A percentile compares a stretch with the other conserved stretches of the same genome.
Evolutionary conservation across 108 stramenopile species (phyloP).

Genomic region (Nitzschia inconspicua): DNA sequence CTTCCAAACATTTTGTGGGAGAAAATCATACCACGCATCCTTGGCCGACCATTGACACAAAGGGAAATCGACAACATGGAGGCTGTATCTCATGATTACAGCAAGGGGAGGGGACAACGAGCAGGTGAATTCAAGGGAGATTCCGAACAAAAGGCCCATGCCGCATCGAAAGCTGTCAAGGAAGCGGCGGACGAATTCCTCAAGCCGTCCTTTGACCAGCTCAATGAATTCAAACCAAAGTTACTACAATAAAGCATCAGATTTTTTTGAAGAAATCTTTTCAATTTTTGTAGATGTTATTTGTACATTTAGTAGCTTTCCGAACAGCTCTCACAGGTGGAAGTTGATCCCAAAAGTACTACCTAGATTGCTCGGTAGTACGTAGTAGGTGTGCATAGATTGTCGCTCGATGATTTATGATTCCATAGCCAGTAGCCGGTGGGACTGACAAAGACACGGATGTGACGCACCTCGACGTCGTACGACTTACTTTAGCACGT

Average conservation of each 20-base stretch:
- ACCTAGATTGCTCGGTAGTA: no score
- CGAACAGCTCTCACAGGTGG: no score
- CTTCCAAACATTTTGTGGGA: constrained; percentile 49
- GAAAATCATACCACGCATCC: constrained; percentile 38
- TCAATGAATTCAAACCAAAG: constrained; percentile 28
- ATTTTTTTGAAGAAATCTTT: not conserved
- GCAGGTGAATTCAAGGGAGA: constrained; percentile 56
- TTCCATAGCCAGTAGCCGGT: no score
- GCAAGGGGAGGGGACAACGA: constrained; percentile 64
- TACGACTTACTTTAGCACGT: no score
- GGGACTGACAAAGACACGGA: no score
- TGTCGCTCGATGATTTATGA: no score
- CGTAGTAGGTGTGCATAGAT: no score
- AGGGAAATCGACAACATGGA: constrained; percentile 51
- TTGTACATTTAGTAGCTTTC: no score
- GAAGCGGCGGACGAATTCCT: constrained; percentile 59
- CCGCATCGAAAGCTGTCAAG: constrained; percentile 48
- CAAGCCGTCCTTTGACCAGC: constrained; percentile 39
- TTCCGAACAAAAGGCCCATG: constrained; percentile 56
- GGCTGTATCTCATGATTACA: constrained; percentile 56
- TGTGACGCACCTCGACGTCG: no score
- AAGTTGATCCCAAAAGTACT: no score
- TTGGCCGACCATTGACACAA: constrained; percentile 58
- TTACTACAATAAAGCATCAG: not conserved
- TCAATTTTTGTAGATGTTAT: no score